Conservation (phyloP, 129 eudicot genomes). For the Ambrosia trifida region DNA sequence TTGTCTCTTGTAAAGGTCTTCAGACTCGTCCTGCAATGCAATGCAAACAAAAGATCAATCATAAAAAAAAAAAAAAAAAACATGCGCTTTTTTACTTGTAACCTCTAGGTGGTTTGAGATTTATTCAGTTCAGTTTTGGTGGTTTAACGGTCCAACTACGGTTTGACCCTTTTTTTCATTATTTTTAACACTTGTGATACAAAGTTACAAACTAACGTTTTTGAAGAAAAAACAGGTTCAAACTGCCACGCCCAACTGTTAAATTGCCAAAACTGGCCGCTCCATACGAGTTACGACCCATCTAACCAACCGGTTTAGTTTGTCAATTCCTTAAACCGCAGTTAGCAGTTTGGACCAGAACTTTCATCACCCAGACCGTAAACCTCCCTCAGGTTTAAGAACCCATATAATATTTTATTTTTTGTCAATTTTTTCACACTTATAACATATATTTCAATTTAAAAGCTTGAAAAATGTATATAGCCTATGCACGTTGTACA, state of each 20-base stretch:
- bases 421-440: not conserved
- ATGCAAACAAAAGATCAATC: not conserved
- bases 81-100: not conserved
- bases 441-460: not conserved
- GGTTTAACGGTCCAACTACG: not conserved
- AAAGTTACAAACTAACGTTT: not conserved
- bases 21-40: slow-evolving; percentile 60
- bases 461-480: not conserved
- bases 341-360: not conserved
- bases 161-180: not conserved
- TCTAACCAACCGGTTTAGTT: not conserved
- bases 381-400: too few relatives aligned
- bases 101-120: not conserved
- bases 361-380: too few relatives aligned
- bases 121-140: not conserved
- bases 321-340: not conserved
- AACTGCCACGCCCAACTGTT: not conserved
- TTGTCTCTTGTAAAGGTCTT: slow-evolving; percentile 66
- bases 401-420: too few relatives aligned
- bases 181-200: too few relatives aligned
- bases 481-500: not conserved
- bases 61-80: not conserved
- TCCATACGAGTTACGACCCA: not conserved
- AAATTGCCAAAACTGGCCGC: not conserved
- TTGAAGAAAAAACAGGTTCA: not conserved